Percentiles rank a stretch among this genome's conserved stretches.
Conservation (phyloP, 345 rosid genomes). For the Salix purpurea region DNA sequence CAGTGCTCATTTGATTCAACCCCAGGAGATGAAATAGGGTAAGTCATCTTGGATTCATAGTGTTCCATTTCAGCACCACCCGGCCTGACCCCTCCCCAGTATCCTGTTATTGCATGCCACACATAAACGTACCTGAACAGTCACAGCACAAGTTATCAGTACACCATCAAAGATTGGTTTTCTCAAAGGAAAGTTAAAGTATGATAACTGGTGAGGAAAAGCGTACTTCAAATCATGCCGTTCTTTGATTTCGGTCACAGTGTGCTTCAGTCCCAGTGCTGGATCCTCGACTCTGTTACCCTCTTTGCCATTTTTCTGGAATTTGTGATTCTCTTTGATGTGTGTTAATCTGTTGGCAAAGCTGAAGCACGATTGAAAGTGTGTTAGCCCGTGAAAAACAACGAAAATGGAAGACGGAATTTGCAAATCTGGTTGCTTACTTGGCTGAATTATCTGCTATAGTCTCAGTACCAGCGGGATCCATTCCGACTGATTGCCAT, state of each 20-base stretch:
- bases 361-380: constrained; percentile 28
- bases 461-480: constrained; percentile 35
- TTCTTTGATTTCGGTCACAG: constrained; percentile 51
- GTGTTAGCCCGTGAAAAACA: neutral
- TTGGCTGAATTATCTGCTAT: constrained; percentile 61
- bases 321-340: constrained; percentile 62
- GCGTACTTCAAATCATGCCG: constrained; percentile 49
- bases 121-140: constrained; percentile 46
- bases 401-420: neutral
- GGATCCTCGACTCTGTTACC: constrained; percentile 58
- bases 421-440: constrained; percentile 25
- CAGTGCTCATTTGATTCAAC: constrained; percentile 53
- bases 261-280: constrained; percentile 49
- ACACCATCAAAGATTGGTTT: neutral
- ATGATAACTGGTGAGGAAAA: neutral
- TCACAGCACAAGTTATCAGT: neutral
- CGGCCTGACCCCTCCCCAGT: constrained; percentile 66
- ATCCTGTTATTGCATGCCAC: constrained; percentile 71
- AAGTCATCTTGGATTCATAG: constrained; percentile 49
- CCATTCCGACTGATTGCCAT: constrained; percentile 72
- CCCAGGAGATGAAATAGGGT: constrained; percentile 57
- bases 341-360: constrained; percentile 56
- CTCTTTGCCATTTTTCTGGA: constrained; percentile 57
- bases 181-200: neutral
- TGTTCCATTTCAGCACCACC: constrained; percentile 47